Base-by-base conservation (phyloP, 2,329 filamentous ascomycete species). In the Cladosporium sphaerospermum region DNA sequence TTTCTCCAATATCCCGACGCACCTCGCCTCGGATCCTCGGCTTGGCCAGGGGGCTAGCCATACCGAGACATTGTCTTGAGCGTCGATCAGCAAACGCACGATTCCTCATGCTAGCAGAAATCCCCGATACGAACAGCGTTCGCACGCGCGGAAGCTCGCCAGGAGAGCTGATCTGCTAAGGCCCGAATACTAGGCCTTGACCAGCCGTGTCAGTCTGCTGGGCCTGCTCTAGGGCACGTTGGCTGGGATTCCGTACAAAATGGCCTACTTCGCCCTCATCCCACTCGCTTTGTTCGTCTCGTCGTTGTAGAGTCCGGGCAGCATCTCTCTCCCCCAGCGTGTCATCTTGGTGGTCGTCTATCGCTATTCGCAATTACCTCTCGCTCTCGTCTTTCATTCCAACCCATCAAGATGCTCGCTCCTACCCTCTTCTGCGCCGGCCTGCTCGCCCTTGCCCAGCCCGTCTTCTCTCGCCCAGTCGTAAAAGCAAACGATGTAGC, bases 61-160 rank as follows among this genome's bases (percentile, higher is more conserved):
- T 51, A 43, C 47, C 47, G 47, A 51, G 47, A 51, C 47, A 51
- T 23, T 51, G 47, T 51, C 47, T 51, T 32, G 36, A 37, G 32
- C 10, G 9, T n/a, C 19, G 47, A 51, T 51, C 47, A 40, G 41
- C 47, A 51, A 28, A n/a, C 16, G 40, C 32, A 36, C 16, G 23
- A 28, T 28, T 28, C 23, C 31, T 40, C 31, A 31, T 40, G 28
- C 23, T 9, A 23, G 32, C 47, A 43, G 40, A 34, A 23, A 34
- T 23, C 14, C 14, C 31, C 9, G 28, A 36, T 44, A 28, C 47
- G n/a, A 36, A 43, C 16, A 51, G 47, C 34, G 39, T 43, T 51
- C 47, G 47, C 47, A 40, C 40, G 47, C 23, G 23, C 23, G 23
- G 23, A 40, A 51, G 47, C 47, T 14, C 28, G 47, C 32, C 33